Evolutionary conservation across 805 yeast species (phyloP).

Genomic region (Nakazawaea molendinolei): DNA sequence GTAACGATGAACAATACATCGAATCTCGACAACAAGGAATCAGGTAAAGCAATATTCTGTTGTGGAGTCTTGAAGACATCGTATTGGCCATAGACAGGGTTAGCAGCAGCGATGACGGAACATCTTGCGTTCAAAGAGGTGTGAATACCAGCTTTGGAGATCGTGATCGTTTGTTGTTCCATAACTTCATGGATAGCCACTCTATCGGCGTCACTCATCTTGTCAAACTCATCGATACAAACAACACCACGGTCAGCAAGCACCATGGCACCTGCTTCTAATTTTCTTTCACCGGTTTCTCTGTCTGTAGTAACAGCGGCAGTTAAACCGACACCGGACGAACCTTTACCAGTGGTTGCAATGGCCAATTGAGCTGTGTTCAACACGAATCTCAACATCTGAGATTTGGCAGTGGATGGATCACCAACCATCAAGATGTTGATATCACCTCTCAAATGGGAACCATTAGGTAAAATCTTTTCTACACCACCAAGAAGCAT

Average conservation of each 20-base stretch:
- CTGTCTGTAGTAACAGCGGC: constrained; percentile 96
- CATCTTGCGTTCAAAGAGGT: constrained; percentile 95
- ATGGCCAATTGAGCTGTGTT: constrained; percentile 94
- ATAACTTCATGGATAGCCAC: constrained; percentile 99
- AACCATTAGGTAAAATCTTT: constrained; percentile 88
- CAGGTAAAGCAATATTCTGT: constrained; percentile 93
- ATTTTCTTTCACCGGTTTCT: constrained; percentile 93
- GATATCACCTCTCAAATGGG: constrained; percentile 97
- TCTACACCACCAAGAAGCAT: constrained; percentile 94
- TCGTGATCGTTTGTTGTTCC: constrained; percentile 99
- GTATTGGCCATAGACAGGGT: constrained; percentile 95
- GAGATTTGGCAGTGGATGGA: constrained; percentile 97
- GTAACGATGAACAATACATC: constrained; percentile 93
- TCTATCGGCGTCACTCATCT: constrained; percentile 94
- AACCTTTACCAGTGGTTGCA: constrained; percentile 98
- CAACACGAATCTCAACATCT: constrained; percentile 85
- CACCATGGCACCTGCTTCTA: constrained; percentile 99
- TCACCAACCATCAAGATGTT: constrained; percentile 96
- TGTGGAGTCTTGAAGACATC: constrained; percentile 95
- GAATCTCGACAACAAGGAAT: constrained; percentile 92
- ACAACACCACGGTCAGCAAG: constrained; percentile 95
- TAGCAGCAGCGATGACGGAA: constrained; percentile 96
- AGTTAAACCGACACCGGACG: constrained; percentile 99
- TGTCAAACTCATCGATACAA: constrained; percentile 98
- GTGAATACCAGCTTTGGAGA: constrained; percentile 97